Percentiles rank a stretch among this genome's conserved stretches.
These are phyloP conservation scores for Zasmidium angulare DNA, from an alignment of 2,329 filamentous ascomycete genomes.

Conservation along the genomic window DNA sequence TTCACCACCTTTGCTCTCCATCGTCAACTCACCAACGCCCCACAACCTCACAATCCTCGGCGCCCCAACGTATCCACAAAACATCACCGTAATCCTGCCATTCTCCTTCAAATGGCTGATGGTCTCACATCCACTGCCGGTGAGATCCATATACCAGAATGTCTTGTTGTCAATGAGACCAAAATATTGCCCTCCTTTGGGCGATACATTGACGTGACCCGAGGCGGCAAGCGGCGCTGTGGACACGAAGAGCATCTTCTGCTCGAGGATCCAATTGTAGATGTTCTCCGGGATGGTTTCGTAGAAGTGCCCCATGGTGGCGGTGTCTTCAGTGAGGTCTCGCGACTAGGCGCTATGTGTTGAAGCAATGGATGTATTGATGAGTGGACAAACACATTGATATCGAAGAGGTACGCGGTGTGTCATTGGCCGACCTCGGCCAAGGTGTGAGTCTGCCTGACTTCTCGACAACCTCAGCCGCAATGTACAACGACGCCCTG, in stretches of 20 bases:
- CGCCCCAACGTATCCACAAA: constrained; percentile 44
- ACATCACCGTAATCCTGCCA: constrained; percentile 44
- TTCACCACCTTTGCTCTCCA: constrained; percentile 37
- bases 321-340: background rate
- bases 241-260: constrained; percentile 46
- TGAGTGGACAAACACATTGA: background rate
- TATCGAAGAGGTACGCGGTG: background rate
- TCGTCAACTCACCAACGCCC: constrained; percentile 35
- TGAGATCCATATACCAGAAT: constrained; percentile 49
- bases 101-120: constrained; percentile 47
- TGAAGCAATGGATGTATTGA: background rate
- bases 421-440: background rate
- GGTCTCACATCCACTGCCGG: constrained; percentile 46
- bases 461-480: too few relatives aligned
- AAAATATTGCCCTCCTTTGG: constrained; percentile 46
- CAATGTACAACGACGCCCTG: too few relatives aligned
- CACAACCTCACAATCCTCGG: constrained; percentile 46
- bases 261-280: constrained; percentile 44
- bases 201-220: constrained; percentile 49
- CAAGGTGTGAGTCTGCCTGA: background rate
- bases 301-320: constrained; percentile 45
- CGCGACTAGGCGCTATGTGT: background rate
- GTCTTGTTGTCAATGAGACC: constrained; percentile 40
- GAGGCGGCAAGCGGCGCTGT: constrained; percentile 41
- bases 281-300: constrained; percentile 42